Percentiles rank a stretch among this genome's conserved stretches.
phyloP scores from a whole-genome alignment of 148 eudicot species.

The Dianthus caryophyllus region DNA sequence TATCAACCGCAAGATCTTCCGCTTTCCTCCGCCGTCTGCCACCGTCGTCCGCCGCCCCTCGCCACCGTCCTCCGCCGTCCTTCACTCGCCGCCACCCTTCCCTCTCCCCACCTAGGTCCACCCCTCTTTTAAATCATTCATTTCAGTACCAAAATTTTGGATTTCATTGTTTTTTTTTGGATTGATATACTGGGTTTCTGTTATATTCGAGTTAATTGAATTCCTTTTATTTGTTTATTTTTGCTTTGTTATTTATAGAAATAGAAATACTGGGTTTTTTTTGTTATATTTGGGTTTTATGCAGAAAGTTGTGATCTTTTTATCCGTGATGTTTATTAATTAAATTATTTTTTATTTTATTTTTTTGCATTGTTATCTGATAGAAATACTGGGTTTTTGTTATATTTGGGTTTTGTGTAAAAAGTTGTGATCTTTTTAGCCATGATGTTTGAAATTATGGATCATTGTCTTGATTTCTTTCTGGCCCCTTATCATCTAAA shows the following conservation, averaged over 20 bases:
- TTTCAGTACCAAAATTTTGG: neutral
- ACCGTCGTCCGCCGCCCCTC: conserved; percentile 46
- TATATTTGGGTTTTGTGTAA: neutral
- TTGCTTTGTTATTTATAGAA: no score
- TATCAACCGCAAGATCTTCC: conserved; percentile 52
- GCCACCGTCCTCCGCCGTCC: conserved; percentile 43
- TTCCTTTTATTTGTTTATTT: no score
- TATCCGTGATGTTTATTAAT: neutral
- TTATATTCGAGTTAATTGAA: no score
- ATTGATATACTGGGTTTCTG: neutral
- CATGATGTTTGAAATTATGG: neutral
- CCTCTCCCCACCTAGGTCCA: conserved; percentile 53
- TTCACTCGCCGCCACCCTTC: conserved; percentile 52
- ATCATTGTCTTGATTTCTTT: neutral
- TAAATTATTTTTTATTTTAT: no score
- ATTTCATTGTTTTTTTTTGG: no score
- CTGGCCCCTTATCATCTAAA: neutral
- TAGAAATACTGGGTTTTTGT: conserved; percentile 3
- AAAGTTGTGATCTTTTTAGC: conserved; percentile 4
- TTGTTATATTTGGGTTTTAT: neutral
- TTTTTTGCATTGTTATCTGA: no score
- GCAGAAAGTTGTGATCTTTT: conserved; percentile 4
- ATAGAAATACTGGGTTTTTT: no score
- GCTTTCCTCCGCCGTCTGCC: conserved; percentile 51
- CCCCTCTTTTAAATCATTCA: neutral